These are phyloP conservation scores for Chrysopogon serrulatus DNA, from an alignment of 176 grass and related monocot species.

Conservation along the genomic window DNA sequence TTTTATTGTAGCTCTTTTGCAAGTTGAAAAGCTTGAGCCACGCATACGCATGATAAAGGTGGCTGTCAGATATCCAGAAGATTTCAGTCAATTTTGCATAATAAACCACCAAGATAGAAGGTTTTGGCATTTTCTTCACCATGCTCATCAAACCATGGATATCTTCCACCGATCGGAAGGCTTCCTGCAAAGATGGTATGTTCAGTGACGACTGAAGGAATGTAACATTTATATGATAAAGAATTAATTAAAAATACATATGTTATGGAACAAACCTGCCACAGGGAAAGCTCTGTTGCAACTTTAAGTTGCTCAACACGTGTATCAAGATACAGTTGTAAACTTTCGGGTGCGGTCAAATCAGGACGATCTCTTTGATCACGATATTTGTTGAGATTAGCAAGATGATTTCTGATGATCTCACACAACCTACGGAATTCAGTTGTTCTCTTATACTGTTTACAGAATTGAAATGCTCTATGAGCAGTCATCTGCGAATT, in stretches of 20 bases:
- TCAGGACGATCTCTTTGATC: slow-evolving; percentile 95
- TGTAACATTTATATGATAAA: background rate
- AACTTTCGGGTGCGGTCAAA: slow-evolving; percentile 71
- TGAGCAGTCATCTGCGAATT: slow-evolving; percentile 87
- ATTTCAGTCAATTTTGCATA: slow-evolving; percentile 95
- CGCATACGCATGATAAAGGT: slow-evolving; percentile 90
- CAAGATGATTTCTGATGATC: slow-evolving; percentile 93
- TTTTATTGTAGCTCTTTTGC: slow-evolving; percentile 98
- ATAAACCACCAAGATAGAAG: slow-evolving; percentile 86
- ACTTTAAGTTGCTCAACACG: slow-evolving; percentile 93
- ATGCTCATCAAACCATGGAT: slow-evolving; percentile 92
- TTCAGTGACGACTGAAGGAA: background rate
- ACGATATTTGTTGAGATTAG: slow-evolving; percentile 92
- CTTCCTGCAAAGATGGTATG: slow-evolving; percentile 65
- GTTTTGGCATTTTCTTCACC: slow-evolving; percentile 93
- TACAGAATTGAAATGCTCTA: slow-evolving; percentile 94
- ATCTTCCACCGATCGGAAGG: slow-evolving; percentile 95
- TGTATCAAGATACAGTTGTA: slow-evolving; percentile 92
- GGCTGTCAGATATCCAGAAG: slow-evolving; percentile 91
- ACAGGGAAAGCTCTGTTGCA: slow-evolving; percentile 84
- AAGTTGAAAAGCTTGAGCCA: slow-evolving; percentile 95
- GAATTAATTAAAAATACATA: background rate
- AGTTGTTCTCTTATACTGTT: slow-evolving; percentile 91
- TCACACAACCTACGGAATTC: slow-evolving; percentile 97
- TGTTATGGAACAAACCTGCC: slow-evolving; percentile 67